Conservation (phyloP, 106 monocot species). For the Allium sativum region DNA sequence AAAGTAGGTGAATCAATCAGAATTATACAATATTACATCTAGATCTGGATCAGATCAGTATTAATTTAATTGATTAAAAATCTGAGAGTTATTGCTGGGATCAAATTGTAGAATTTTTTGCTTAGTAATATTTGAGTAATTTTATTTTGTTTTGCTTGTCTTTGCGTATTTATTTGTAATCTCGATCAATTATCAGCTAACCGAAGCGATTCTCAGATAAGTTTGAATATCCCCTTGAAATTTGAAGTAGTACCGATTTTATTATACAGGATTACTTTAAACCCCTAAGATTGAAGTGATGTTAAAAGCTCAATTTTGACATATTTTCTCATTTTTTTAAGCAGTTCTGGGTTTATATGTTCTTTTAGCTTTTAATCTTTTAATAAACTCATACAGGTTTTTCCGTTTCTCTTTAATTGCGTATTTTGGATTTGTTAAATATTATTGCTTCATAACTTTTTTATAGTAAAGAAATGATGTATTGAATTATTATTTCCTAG, state of each 20-base stretch:
- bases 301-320: background rate
- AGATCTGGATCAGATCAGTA: background rate
- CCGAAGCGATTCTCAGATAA: background rate
- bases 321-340: slow-evolving; percentile 5
- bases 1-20: no score
- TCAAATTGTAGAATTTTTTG: background rate
- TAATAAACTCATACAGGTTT: background rate
- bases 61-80: background rate
- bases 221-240: background rate
- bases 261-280: background rate
- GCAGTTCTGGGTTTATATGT: slow-evolving; percentile 7
- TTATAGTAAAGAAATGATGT: slow-evolving; percentile 6
- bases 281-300: background rate
- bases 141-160: background rate
- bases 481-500: background rate
- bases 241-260: background rate
- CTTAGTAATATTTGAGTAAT: background rate
- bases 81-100: background rate
- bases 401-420: background rate
- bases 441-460: background rate
- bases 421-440: background rate
- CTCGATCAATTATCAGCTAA: background rate
- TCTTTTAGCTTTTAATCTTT: background rate
- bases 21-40: background rate
- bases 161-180: background rate